A percentile compares a stretch with the other conserved stretches of the same genome.
phyloP scores from a whole-genome alignment of 805 yeast genomes.

The Kuraishia ogatae region DNA sequence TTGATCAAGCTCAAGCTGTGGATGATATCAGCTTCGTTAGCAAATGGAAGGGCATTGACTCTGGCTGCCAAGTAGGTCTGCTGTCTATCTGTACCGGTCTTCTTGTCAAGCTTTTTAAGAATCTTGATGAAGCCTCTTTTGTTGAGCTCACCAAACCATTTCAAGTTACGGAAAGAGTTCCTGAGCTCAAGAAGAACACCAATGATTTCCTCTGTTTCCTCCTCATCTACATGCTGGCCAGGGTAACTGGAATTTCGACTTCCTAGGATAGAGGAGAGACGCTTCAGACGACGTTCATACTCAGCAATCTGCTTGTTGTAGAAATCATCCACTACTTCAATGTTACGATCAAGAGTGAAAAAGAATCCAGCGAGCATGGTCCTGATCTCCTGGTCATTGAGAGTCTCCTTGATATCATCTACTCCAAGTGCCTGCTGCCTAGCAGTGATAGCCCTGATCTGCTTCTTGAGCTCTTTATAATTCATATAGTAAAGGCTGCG shows the following conservation, averaged over 20 bases:
- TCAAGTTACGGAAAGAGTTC: constrained; percentile 68
- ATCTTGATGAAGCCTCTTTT: constrained; percentile 86
- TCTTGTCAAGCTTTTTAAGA: constrained; percentile 84
- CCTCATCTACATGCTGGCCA: constrained; percentile 26
- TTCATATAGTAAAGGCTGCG: constrained; percentile 70
- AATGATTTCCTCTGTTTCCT: constrained; percentile 55
- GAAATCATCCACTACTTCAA: constrained; percentile 74
- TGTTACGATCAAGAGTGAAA: constrained; percentile 68
- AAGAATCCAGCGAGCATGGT: constrained; percentile 57
- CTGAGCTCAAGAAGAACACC: constrained; percentile 70
- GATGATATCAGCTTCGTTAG: constrained; percentile 57
- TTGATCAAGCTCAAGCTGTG: constrained; percentile 45
- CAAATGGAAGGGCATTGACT: constrained; percentile 67
- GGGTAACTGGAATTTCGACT: constrained; percentile 17
- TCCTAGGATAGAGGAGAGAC: constrained; percentile 30
- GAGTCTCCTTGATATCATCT: constrained; percentile 17
- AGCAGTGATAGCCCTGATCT: constrained; percentile 54
- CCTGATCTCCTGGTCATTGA: constrained; percentile 34
- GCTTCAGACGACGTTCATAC: constrained; percentile 59
- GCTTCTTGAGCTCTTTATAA: constrained; percentile 76
- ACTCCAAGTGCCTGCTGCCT: constrained; percentile 27
- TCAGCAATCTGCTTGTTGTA: constrained; percentile 67
- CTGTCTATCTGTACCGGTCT: constrained; percentile 53
- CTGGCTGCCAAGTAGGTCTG: constrained; percentile 53
- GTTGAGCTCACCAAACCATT: constrained; percentile 92